Evolutionary conservation across 1,284 basidiomycete species (phyloP), one percentile per base, ranked within the genome.

Genomic region (Rhodotorula sp.): DNA sequence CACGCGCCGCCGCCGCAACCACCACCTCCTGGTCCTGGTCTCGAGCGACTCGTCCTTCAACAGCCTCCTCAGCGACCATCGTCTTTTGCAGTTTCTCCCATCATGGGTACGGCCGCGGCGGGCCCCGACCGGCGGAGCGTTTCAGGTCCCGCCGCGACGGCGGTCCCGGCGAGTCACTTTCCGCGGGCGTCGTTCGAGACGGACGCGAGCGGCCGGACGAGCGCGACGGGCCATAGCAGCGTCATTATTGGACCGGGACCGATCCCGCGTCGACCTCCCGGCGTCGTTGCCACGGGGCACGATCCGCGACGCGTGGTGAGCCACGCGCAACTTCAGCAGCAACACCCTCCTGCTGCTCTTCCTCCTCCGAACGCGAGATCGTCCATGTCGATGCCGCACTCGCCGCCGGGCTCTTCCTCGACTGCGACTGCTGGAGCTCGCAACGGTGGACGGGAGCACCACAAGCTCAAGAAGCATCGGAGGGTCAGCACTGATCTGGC

Each of bases 401-500:
- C 22, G 22, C 24, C 49, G 49, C 24, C 22, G 24, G 49, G 20
- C 22, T 51, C 49, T 3, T 42, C 37, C 37, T 42, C 37, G 37
- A 42, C 30, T 22, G 45, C 29, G 59, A 3, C 30, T 22, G 46
- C 22, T 22, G 37, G 55, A 42, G 33, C 56, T 18, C 20, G 24
- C 46, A 18, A 6, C 30, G 12, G 45, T 17, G 5, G 30, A 7
- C 37, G 48, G 30, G 48, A 48, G 17, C 48, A 37, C 20, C 30
- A 33, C 61, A 62, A 62, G 51, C 42, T 62, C n/a, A 37, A 51
- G n/a, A 62, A 62, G 49, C 49, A 54, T 33, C 37, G 44, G 24
- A 59, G 26, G n/a, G 56, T 29, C 54, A 56, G 29, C 3, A 20
- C 8, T 6, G 29, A 33, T 20, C 20, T 55, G 53, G 24, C 55